Evolutionary conservation across 208 protist species (phyloP).

Genomic region (Leishmania braziliensis): DNA sequence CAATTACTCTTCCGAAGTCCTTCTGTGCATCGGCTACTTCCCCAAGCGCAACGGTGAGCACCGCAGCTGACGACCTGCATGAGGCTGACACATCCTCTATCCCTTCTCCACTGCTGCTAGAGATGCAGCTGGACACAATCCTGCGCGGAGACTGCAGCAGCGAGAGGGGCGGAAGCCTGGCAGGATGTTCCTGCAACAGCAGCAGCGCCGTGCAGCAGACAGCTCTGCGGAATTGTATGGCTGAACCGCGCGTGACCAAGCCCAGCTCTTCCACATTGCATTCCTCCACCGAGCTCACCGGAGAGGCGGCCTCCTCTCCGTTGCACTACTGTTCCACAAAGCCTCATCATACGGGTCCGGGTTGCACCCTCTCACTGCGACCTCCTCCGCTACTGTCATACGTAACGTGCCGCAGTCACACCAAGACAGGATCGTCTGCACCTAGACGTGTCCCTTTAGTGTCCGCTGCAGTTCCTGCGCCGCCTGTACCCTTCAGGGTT

Average conservation of each 20-base stretch:
- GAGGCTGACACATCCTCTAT: neutral
- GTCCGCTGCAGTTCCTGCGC: neutral
- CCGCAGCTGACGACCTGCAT: no score
- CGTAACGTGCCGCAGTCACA: neutral
- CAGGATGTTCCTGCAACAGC: neutral
- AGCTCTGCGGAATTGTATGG: neutral
- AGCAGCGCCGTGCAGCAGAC: neutral
- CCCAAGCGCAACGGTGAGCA: neutral
- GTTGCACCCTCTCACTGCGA: neutral
- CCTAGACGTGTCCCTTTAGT: neutral
- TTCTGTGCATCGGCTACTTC: neutral
- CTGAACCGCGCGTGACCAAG: neutral
- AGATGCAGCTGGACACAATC: conserved; percentile 25
- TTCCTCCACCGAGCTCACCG: neutral
- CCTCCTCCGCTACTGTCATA: conserved; percentile 7
- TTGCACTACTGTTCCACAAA: neutral
- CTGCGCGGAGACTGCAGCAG: neutral
- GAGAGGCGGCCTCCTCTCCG: neutral
- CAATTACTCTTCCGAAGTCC: neutral
- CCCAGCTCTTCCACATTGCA: neutral
- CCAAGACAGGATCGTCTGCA: neutral
- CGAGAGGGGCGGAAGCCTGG: neutral
- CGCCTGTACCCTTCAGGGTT: neutral
- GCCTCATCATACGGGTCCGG: neutral
- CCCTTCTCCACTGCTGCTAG: conserved; percentile 8